Percentiles rank a stretch among this genome's conserved stretches.
Conservation (phyloP, 140 eudicot genomes). For the Artemisia princeps region DNA sequence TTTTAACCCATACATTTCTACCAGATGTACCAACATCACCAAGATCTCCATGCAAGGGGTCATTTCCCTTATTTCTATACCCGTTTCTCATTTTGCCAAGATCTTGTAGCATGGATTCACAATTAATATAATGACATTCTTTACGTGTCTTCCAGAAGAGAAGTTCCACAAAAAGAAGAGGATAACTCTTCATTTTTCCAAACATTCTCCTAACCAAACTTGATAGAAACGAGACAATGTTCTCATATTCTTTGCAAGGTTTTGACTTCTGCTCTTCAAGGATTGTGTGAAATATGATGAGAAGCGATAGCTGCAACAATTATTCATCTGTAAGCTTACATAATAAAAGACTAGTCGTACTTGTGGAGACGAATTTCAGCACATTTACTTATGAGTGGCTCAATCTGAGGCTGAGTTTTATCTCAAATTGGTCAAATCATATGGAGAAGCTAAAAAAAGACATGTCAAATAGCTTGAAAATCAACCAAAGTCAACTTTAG, state of each 20-base stretch:
- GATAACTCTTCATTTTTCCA: conserved; percentile 69
- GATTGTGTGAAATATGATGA: conserved; percentile 60
- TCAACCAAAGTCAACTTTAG: too few species aligned
- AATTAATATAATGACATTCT: conserved; percentile 76
- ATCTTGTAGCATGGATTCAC: conserved; percentile 69
- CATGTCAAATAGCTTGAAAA: too few species aligned
- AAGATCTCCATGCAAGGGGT: conserved; percentile 29
- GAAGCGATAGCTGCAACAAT: conserved; percentile 69
- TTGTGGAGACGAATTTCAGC: not conserved
- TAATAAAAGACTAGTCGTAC: not conserved
- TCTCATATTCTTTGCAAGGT: conserved; percentile 63
- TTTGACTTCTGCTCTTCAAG: conserved; percentile 64
- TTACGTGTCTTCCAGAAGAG: conserved; percentile 79
- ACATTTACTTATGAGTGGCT: too few species aligned
- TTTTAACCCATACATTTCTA: conserved; percentile 49
- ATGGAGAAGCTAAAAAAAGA: too few species aligned
- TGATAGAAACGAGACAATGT: conserved; percentile 60
- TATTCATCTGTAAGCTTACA: conserved; percentile 15
- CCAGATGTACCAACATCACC: conserved; percentile 41
- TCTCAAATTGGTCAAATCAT: too few species aligned
- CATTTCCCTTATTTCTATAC: conserved; percentile 35
- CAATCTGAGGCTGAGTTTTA: too few species aligned
- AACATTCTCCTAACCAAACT: conserved; percentile 72
- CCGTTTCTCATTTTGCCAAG: conserved; percentile 49
- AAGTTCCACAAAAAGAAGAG: conserved; percentile 84